Evolutionary conservation across 495 filamentous ascomycete genomes (phyloP).

Genomic region (Penicillium steckii): DNA sequence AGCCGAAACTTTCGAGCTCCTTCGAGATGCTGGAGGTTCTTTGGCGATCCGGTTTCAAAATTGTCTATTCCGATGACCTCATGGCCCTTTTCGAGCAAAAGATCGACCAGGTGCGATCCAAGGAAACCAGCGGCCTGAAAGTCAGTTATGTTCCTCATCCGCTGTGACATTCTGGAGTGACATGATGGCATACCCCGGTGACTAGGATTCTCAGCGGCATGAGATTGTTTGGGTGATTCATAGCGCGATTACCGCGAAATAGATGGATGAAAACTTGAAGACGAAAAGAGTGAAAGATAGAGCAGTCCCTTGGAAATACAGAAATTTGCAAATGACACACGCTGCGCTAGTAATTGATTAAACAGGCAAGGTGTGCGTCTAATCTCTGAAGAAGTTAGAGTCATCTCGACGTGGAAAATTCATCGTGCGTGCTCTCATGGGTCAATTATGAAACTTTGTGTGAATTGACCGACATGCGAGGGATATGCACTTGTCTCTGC

Average conservation of each 20-base stretch:
- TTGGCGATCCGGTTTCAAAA: conserved; percentile 12
- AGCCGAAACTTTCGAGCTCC: conserved; percentile 9
- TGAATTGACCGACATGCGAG: too few species aligned
- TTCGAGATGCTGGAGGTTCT: conserved; percentile 10
- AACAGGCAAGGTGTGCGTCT: too few species aligned
- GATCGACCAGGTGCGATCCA: conserved; percentile 18
- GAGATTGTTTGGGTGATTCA: neutral
- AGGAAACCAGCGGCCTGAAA: conserved; percentile 18
- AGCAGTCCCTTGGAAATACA: too few species aligned
- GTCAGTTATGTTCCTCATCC: neutral
- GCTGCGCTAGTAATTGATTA: too few species aligned
- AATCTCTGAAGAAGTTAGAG: too few species aligned
- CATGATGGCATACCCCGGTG: neutral
- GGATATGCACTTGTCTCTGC: too few species aligned
- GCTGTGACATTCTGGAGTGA: neutral
- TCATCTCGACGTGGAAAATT: too few species aligned
- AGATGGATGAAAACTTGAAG: too few species aligned
- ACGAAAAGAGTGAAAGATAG: too few species aligned
- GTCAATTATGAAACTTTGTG: too few species aligned
- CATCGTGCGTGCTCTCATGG: too few species aligned
- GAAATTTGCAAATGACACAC: too few species aligned
- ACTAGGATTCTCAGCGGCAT: neutral
- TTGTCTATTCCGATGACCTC: conserved; percentile 16
- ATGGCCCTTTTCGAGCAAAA: conserved; percentile 14
- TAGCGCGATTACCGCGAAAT: neutral